Evolutionary conservation across 2,329 filamentous ascomycete species (phyloP), one percentile per base, ranked within the genome.

Genomic region (Aspergillus melleus): DNA sequence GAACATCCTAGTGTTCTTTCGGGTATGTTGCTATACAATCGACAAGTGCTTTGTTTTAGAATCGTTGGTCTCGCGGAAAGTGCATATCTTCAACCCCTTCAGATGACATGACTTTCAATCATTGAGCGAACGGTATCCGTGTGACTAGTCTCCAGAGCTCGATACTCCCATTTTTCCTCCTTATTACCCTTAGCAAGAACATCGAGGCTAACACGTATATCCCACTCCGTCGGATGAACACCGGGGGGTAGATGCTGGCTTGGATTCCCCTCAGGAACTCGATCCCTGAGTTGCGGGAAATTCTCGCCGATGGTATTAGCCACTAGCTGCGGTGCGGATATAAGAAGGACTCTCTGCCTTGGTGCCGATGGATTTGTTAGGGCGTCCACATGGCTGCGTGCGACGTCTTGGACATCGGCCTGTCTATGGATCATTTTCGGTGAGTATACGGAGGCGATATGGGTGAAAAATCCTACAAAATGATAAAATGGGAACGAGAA

Each of bases 251-350:
- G 57, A 6, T 63, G 59, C 53, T 66, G 55, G 1, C 51, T 59
- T 12, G 69, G 68, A 16, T 80, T 77, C 1, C 79, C 75, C 1
- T 70, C 75, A 0, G 84, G 84, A 61, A 86, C 65, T 58, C 74
- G 73, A 50, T 81, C 80, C 26, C 68, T 72, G 44, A 83, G 77
- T 57, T 84, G 80, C 1, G 83, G 83, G 66, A 86, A 85, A 62
- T 78, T 74, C 58, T 73, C 72, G 54, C 79, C 75, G 50, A 83
- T 76, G 8, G 78, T 71, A 12, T 76, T 74, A 14, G 75, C 77
- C 49, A 86, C 55, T 78, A 70, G 5, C 74, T 74, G 72, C 84
- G 83, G 59, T 67, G 76, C 70, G 0, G 76, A 76, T 1, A 79
- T 80, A 8, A 79, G 75, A 63, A 86, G 81, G 62, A 86, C 77